Evolutionary conservation across 2,329 filamentous ascomycete species (phyloP).

Genomic region (Pseudogymnoascus verrucosus): DNA sequence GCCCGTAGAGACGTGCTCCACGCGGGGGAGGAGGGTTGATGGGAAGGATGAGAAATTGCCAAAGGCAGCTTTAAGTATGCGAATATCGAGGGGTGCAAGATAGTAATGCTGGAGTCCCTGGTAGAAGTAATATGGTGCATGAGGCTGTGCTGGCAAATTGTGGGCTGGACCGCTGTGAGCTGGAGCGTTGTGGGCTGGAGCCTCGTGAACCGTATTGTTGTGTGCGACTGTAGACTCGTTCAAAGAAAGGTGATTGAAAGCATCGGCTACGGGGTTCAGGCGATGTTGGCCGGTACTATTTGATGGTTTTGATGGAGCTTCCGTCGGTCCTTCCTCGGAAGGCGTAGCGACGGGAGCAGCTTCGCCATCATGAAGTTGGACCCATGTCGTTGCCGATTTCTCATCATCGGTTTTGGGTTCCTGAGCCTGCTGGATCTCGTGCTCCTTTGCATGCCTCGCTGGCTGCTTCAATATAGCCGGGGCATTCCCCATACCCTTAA

Average conservation of each 20-base stretch:
- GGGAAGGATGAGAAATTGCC: slow-evolving; percentile 60
- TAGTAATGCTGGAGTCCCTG: slow-evolving; percentile 66
- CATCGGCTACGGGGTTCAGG: background rate
- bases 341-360: background rate
- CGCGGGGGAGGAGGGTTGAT: slow-evolving; percentile 59
- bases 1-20: slow-evolving; percentile 63
- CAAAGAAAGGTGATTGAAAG: background rate
- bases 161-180: background rate
- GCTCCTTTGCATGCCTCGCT: slow-evolving; percentile 34
- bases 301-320: background rate
- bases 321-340: background rate
- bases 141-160: slow-evolving; percentile 16
- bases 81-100: slow-evolving; percentile 63
- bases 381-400: background rate
- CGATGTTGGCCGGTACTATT: background rate
- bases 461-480: slow-evolving; percentile 45
- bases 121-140: slow-evolving; percentile 58
- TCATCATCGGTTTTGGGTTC: background rate
- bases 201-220: background rate
- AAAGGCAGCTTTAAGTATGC: slow-evolving; percentile 64
- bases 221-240: background rate
- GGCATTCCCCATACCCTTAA: slow-evolving; percentile 59
- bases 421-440: background rate
- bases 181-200: background rate
- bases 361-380: background rate